Conservation (phyloP, 768 basidiomycete species). For the Tulasnella sp. region DNA sequence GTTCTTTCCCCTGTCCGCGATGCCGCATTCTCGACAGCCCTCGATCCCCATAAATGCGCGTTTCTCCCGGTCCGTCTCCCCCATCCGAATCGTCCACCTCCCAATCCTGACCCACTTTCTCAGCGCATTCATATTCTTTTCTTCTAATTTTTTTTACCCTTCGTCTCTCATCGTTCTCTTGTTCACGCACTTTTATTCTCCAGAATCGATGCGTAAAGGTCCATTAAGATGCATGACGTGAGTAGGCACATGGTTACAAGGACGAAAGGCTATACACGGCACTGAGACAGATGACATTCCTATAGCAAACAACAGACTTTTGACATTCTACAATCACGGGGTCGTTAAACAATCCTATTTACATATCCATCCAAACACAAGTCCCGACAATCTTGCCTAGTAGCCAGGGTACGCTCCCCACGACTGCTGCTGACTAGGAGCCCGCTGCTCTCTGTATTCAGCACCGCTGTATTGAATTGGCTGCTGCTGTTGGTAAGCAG, state of each 20-base stretch:
- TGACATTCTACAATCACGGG: constrained; percentile 7
- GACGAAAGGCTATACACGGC: neutral
- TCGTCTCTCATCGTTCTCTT: neutral
- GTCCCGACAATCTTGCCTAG: neutral
- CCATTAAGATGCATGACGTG: neutral
- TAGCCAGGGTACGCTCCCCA: neutral
- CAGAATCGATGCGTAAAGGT: neutral
- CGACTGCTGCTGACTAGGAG: neutral
- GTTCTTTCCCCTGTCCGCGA: neutral
- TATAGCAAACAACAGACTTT: constrained; percentile 2
- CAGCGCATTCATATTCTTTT: neutral
- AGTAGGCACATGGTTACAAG: neutral
- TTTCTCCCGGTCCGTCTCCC: neutral
- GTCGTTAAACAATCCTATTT: neutral
- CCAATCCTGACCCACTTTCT: neutral
- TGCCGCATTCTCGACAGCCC: constrained; percentile 10
- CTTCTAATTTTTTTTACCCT: neutral
- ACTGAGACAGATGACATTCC: neutral
- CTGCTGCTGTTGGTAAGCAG: neutral
- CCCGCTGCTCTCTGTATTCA: neutral
- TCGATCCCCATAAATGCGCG: constrained; percentile 12
- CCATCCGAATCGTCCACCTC: neutral
- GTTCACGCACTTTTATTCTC: neutral
- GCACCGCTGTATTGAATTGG: neutral
- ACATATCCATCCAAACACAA: neutral